Evolutionary conservation across 208 protist species (phyloP).

Genomic region (Acanthamoeba quina): DNA sequence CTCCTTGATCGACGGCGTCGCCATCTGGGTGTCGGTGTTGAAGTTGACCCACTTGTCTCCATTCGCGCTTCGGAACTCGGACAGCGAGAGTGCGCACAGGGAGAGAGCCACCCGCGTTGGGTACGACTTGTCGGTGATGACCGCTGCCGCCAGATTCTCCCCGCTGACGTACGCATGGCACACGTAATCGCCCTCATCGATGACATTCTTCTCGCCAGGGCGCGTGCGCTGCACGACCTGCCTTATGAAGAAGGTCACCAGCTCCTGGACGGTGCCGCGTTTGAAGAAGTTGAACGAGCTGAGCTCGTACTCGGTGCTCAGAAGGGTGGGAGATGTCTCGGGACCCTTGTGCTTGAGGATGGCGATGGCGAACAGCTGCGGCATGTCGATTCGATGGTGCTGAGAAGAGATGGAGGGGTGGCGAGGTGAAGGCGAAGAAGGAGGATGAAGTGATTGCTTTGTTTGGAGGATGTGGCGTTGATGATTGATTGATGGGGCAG

Average conservation of each 20-base stretch:
- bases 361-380: conserved; percentile 68
- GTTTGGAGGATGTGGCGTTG: neutral
- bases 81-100: neutral
- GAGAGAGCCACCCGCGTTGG: conserved; percentile 60
- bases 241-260: conserved; percentile 69
- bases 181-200: conserved; percentile 67
- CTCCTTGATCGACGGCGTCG: neutral
- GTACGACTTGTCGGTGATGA: conserved; percentile 68
- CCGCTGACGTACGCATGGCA: conserved; percentile 48
- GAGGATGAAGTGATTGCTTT: too few species aligned
- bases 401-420: neutral
- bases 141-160: conserved; percentile 15
- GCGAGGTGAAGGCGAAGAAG: too few species aligned
- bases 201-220: conserved; percentile 59
- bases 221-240: conserved; percentile 56
- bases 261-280: conserved; percentile 52
- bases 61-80: conserved; percentile 11
- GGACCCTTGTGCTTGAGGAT: conserved; percentile 36
- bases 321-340: neutral
- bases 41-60: conserved; percentile 3
- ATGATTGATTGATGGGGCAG: neutral
- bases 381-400: neutral
- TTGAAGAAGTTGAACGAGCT: conserved; percentile 71
- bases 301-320: conserved; percentile 62
- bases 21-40: conserved; percentile 33